Evolutionary conservation across 2,329 filamentous ascomycete species (phyloP), one percentile per base, ranked within the genome.

Genomic region (Aspergillus sp.): DNA sequence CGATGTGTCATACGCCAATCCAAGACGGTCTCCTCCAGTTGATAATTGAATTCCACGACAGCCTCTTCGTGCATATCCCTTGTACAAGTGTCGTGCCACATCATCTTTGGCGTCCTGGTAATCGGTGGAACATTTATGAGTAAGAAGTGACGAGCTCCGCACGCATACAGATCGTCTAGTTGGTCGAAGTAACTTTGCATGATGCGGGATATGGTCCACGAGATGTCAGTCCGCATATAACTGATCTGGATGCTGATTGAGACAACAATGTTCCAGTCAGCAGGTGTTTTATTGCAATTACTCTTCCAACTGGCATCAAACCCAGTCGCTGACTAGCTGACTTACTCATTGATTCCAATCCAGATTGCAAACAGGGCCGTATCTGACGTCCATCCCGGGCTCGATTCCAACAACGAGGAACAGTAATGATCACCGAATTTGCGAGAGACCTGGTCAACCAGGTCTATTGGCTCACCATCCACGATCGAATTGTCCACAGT

Each of bases 111-210:
- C 11, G 54, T 60, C 1, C 58, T 54, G 26, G 51, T 20, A n/a
- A 22, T 53, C 2, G 58, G 58, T 3, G 58, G 58, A 20, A 49
- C 45, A 42, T 60, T 60, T 10, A 56, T 3, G n/a, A 56, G 6
- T 2, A 60, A 29, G 22, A 60, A 56, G 4, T 31, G 29, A 1
- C 58, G 54, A 16, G 54, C 58, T 18, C 58, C 58, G 52, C 58
- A 60, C 7, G 20, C 49, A 6, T 60, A n/a, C 1, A 60, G 49
- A 0, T 51, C 14, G 11, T 50, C 49, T 12, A 60, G 6, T 9
- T 46, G 49, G 4, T 26, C 16, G 12, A 46, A 42, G 39, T 60
- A 60, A 14, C 49, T 56, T 3, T 54, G 14, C 24, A 60, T 4
- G 2, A 50, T 32, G 6, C 11, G 14, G 4, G 20, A n/a, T 6